phyloP scores from a whole-genome alignment of 805 yeast genomes.

The Hanseniaspora jakobsenii region DNA sequence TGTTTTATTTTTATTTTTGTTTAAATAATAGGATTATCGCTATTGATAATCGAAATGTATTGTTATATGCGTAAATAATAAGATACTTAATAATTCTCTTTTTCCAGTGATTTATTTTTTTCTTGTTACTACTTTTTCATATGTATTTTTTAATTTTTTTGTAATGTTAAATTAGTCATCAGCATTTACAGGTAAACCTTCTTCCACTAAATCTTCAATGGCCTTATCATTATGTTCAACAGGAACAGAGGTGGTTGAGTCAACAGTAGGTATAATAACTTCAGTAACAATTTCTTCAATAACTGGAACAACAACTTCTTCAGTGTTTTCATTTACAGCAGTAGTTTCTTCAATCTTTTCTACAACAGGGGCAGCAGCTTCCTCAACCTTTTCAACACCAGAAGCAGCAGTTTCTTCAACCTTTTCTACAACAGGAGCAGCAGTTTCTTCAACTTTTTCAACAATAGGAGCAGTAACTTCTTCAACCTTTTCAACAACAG shows the following conservation, averaged over 20 bases:
- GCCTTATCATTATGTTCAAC: slow-evolving; percentile 19
- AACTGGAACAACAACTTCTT: slow-evolving; percentile 19
- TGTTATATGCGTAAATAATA: no score
- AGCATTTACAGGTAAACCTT: slow-evolving; percentile 14
- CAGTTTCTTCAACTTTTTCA: slow-evolving; percentile 9
- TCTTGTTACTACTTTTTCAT: not conserved
- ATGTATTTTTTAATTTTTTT: no score
- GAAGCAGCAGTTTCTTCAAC: slow-evolving; percentile 18
- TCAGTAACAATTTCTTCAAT: slow-evolving; percentile 19
- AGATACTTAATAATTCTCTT: no score
- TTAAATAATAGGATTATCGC: no score
- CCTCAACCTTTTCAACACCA: slow-evolving; percentile 22
- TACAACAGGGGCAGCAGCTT: slow-evolving; percentile 10
- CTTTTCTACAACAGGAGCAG: slow-evolving; percentile 23
- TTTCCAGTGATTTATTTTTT: not conserved
- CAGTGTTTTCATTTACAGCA: not conserved
- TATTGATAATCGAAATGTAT: no score
- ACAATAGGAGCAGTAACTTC: slow-evolving; percentile 10
- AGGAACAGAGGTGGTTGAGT: slow-evolving; percentile 24
- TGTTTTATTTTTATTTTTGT: no score
- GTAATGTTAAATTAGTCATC: slow-evolving; percentile 11
- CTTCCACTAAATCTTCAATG: slow-evolving; percentile 9
- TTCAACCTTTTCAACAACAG: slow-evolving; percentile 11
- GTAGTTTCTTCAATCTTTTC: no score
- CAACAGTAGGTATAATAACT: slow-evolving; percentile 19